Conservation (phyloP, 2,329 filamentous ascomycete genomes). For the Arthrobotrys megalospora region DNA sequence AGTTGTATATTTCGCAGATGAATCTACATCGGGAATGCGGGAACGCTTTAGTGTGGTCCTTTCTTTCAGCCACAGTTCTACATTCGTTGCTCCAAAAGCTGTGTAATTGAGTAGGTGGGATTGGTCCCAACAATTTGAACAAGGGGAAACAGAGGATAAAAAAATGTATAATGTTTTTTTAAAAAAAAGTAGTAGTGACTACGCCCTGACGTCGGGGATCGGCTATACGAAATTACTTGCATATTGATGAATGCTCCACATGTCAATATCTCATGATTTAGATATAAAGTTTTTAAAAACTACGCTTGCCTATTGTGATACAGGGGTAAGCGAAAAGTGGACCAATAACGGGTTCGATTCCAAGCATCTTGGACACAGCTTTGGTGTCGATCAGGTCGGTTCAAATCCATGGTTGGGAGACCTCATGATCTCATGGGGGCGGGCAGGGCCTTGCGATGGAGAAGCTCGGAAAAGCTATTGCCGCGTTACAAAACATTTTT, state of each 20-base stretch:
- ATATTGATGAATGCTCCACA: not conserved
- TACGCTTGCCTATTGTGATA: conserved; percentile 2
- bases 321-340: conserved; percentile 9
- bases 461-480: not conserved
- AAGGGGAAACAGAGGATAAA: not conserved
- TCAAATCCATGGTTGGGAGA: conserved; percentile 5
- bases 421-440: conserved; percentile 13
- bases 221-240: not conserved
- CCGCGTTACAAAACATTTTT: not conserved
- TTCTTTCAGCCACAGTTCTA: conserved; percentile 12
- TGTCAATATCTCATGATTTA: conserved; percentile 18
- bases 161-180: not conserved
- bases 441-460: conserved; percentile 1
- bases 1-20: conserved; percentile 25
- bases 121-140: conserved; percentile 12
- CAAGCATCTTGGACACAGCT: conserved; percentile 4
- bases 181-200: not conserved
- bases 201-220: conserved; percentile 5
- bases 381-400: not conserved
- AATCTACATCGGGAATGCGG: conserved; percentile 17
- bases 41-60: conserved; percentile 19
- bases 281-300: not conserved
- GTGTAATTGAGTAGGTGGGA: conserved; percentile 1
- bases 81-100: not conserved
- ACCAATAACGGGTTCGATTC: not conserved